phyloP scores from a whole-genome alignment of 2,329 filamentous ascomycete genomes.

The Diaporthe humulicola region DNA sequence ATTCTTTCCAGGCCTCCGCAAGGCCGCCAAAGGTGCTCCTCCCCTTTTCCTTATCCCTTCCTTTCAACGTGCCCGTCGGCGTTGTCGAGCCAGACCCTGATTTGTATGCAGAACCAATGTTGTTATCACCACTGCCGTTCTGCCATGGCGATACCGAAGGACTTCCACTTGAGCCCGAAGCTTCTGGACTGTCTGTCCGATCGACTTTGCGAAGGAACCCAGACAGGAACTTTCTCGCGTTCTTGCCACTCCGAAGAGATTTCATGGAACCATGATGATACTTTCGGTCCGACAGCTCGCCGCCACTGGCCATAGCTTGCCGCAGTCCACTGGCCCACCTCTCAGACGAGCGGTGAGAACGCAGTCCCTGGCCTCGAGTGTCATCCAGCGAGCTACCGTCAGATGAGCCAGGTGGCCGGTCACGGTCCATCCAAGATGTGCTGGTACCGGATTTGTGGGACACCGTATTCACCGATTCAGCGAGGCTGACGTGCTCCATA shows the following conservation, averaged over 20 bases:
- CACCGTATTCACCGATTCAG: conserved; percentile 51
- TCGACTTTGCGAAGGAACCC: conserved; percentile 55
- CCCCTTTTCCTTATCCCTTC: conserved; percentile 48
- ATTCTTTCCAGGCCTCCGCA: conserved; percentile 40
- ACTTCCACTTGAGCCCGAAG: conserved; percentile 29
- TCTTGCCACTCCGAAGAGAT: conserved; percentile 52
- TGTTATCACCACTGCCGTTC: conserved; percentile 25
- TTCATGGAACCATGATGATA: conserved; percentile 28
- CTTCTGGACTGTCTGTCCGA: conserved; percentile 46
- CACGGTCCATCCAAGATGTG: conserved; percentile 51
- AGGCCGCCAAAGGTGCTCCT: conserved; percentile 38
- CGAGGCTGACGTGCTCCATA: conserved; percentile 58
- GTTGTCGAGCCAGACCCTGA: conserved; percentile 30
- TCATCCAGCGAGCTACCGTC: conserved; percentile 60
- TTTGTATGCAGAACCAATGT: background rate
- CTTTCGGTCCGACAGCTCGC: conserved; percentile 17
- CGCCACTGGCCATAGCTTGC: conserved; percentile 4
- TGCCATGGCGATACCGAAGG: conserved; percentile 13
- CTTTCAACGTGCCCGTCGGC: conserved; percentile 42
- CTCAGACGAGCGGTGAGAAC: conserved; percentile 29
- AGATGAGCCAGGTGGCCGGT: conserved; percentile 62
- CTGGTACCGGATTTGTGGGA: conserved; percentile 51
- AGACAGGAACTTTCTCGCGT: conserved; percentile 57
- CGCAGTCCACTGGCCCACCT: conserved; percentile 31
- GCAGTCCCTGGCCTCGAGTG: conserved; percentile 47